Percentiles rank a stretch among this genome's conserved stretches.
Conservation (phyloP, 2,329 filamentous ascomycete species). For the Colletotrichum shisoi region DNA sequence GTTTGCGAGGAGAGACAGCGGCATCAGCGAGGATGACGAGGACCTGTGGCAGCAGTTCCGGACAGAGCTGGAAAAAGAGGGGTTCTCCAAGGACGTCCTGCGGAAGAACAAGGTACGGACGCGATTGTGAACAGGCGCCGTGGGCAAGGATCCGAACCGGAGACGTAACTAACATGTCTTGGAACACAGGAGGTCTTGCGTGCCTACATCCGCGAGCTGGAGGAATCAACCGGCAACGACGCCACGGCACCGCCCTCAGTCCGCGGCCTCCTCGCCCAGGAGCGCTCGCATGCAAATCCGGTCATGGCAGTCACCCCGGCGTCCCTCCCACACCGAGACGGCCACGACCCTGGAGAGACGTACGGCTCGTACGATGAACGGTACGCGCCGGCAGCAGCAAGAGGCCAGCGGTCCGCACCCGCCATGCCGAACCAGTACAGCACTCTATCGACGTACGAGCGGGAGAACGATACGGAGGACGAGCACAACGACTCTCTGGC, state of each 20-base stretch:
- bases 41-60: conserved; percentile 67
- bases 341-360: conserved; percentile 49
- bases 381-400: conserved; percentile 51
- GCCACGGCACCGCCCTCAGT: conserved; percentile 59
- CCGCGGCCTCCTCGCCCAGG: conserved; percentile 61
- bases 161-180: conserved; percentile 38
- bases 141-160: neutral
- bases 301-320: conserved; percentile 29
- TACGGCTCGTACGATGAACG: conserved; percentile 51
- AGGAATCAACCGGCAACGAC: conserved; percentile 56
- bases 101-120: conserved; percentile 64
- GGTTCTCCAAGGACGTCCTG: conserved; percentile 64
- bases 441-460: conserved; percentile 47
- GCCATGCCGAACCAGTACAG: conserved; percentile 36
- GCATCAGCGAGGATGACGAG: conserved; percentile 56
- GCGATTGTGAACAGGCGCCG: neutral
- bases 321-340: conserved; percentile 32
- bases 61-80: conserved; percentile 64
- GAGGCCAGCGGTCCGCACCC: conserved; percentile 43
- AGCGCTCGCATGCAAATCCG: conserved; percentile 41
- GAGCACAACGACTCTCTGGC: conserved; percentile 51
- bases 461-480: conserved; percentile 51
- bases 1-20: conserved; percentile 52
- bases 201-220: conserved; percentile 68
- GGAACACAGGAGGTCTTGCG: conserved; percentile 62